A percentile compares a stretch with the other conserved stretches of the same genome.
Evolutionary conservation across 352 stramenopile genomes (phyloP).

Genomic region (Phytophthora cactorum): DNA sequence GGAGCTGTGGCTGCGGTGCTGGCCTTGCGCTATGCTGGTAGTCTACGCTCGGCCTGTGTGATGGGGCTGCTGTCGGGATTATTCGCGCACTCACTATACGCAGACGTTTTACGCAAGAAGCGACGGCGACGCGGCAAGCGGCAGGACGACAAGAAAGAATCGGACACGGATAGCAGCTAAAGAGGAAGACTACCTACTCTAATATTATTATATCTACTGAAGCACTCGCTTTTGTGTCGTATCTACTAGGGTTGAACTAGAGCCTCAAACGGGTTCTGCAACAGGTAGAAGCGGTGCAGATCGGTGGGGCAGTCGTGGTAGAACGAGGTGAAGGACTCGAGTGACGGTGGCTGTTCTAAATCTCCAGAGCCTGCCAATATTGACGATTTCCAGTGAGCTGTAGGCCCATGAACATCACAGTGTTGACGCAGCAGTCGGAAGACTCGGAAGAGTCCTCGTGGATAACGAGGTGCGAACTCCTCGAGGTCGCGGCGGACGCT

Average conservation of each 20-base stretch:
- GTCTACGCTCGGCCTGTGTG: constrained; percentile 62
- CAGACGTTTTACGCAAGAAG: constrained; percentile 65
- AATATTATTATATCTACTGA: constrained; percentile 19
- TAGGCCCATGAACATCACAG: background rate
- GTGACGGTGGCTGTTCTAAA: constrained; percentile 9
- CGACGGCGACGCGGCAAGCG: constrained; percentile 20
- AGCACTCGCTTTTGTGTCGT: constrained; percentile 1
- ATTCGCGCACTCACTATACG: constrained; percentile 76
- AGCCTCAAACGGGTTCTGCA: constrained; percentile 52
- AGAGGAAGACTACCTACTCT: background rate
- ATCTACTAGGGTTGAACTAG: constrained; percentile 27
- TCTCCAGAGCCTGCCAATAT: constrained; percentile 26
- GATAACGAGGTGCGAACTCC: constrained; percentile 42
- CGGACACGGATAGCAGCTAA: constrained; percentile 4
- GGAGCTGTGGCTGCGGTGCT: constrained; percentile 63
- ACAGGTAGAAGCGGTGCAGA: constrained; percentile 41
- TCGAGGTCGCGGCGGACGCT: constrained; percentile 41
- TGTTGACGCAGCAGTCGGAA: constrained; percentile 35
- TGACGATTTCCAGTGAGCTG: constrained; percentile 9
- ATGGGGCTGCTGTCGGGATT: constrained; percentile 69
- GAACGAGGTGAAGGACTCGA: constrained; percentile 44
- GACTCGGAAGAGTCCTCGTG: constrained; percentile 47
- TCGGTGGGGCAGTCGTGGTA: constrained; percentile 33
- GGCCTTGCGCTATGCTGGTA: constrained; percentile 66
- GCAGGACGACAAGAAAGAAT: constrained; percentile 21